Conservation (phyloP, 129 eudicot genomes). For the Deinandra increscens region DNA sequence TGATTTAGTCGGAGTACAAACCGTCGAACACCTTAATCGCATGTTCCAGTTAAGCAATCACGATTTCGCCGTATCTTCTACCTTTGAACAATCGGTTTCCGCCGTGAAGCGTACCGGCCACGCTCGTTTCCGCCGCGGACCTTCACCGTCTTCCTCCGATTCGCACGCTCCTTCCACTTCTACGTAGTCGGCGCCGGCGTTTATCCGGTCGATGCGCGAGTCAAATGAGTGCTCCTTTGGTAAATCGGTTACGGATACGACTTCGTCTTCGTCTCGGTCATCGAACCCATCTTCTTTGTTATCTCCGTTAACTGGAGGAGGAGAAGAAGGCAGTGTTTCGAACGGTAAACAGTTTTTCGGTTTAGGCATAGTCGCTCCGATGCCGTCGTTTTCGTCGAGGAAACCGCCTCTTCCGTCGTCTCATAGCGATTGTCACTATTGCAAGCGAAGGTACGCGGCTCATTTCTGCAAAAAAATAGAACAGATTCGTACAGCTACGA, state of each 20-base stretch:
- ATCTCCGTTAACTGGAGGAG: slow-evolving; percentile 50
- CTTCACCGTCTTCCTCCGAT: slow-evolving; percentile 21
- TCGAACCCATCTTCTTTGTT: slow-evolving; percentile 60
- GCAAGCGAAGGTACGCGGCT: slow-evolving; percentile 53
- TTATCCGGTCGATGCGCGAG: not conserved
- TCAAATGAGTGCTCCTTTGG: slow-evolving; percentile 19
- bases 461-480: too few relatives aligned
- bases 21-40: slow-evolving; percentile 24
- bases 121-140: slow-evolving; percentile 42
- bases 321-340: slow-evolving; percentile 60
- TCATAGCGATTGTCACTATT: slow-evolving; percentile 39
- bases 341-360: slow-evolving; percentile 47
- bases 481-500: not conserved
- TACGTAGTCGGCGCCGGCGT: slow-evolving; percentile 36
- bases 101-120: slow-evolving; percentile 35
- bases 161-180: slow-evolving; percentile 36
- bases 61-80: slow-evolving; percentile 23
- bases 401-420: slow-evolving; percentile 63
- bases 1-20: slow-evolving; percentile 37
- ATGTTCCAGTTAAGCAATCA: slow-evolving; percentile 32
- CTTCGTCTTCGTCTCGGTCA: slow-evolving; percentile 46
- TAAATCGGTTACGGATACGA: slow-evolving; percentile 30
- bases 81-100: slow-evolving; percentile 20
- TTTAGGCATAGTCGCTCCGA: slow-evolving; percentile 34
- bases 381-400: slow-evolving; percentile 45